Base-by-base conservation (phyloP, 257 asterid species). In the Solanum lignicaule region DNA sequence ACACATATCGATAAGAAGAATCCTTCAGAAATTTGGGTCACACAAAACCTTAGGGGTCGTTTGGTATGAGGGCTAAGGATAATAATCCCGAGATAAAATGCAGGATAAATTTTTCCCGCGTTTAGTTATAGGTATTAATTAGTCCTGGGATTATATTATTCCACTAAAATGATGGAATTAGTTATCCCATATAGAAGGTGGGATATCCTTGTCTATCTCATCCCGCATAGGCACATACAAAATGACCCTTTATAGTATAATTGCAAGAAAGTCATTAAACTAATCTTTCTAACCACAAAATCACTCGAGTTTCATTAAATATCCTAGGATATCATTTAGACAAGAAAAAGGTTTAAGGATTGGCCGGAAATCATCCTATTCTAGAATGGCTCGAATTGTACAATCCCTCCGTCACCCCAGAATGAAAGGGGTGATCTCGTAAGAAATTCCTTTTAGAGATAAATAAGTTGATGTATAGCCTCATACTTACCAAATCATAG, bases 401-500 rank as follows among this genome's bases (percentile, higher is more conserved):
- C 39, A 29, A 71, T 71, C 78, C 25, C 78, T 16, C 14, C 7
- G 25, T 32, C 41, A 9, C 75, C 75, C 38, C 12, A 69, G 23
- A 29, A 72, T 72, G 25, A 32, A 31, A 71, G 38, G n/a, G 78
- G 78, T 7, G 14, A 72, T 72, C 41, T 32, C 43, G 11, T n/a
- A n/a, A 76, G 60, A 78, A 4, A 78, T 41, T 78, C 20, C 84
- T 41, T 41, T 41, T n/a, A 38, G 85, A 84, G 21, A 65, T 32
- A 15, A 55, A 41, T 33, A 79, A 15, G 36, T 58, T 41, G 29
- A 60, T 21, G 31, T 83, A 36, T 83, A 65, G 68, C 39, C 85
- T 76, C 55, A 85, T n/a, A 85, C 96, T 16, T 94, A 96, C 98
- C 98, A 96, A 86, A 91, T 96, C 99, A 84, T 96, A 96, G 69